Percentiles rank a stretch among this genome's conserved stretches.
phyloP scores from a whole-genome alignment of 805 yeast genomes.

The Spathaspora passalidarum region DNA sequence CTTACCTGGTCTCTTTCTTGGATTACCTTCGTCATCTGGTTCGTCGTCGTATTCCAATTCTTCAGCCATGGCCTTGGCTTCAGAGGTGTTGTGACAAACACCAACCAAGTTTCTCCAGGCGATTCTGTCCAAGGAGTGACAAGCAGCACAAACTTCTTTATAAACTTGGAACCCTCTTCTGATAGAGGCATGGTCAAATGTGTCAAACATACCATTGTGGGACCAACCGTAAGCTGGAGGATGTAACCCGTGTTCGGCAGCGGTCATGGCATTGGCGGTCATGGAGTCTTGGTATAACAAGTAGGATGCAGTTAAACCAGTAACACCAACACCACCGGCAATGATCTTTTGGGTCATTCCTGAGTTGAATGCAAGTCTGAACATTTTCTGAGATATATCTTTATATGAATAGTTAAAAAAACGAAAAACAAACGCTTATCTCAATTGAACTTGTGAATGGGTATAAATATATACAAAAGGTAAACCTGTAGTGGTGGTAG shows the following conservation, averaged over 20 bases:
- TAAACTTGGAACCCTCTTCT: constrained; percentile 99
- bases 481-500: neutral
- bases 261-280: constrained; percentile 94
- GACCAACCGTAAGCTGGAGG: constrained; percentile 93
- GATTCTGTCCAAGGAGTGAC: constrained; percentile 94
- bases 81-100: constrained; percentile 88
- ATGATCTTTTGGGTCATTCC: constrained; percentile 46
- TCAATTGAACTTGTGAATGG: neutral
- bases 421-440: neutral
- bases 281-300: constrained; percentile 78
- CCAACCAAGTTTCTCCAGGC: constrained; percentile 99
- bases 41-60: constrained; percentile 97
- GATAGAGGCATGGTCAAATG: constrained; percentile 92
- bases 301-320: constrained; percentile 80
- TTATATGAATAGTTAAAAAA: neutral
- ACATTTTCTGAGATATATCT: neutral
- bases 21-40: constrained; percentile 94
- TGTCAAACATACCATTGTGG: constrained; percentile 85
- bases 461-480: neutral
- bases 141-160: constrained; percentile 98
- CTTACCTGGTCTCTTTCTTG: constrained; percentile 97
- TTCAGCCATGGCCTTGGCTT: constrained; percentile 91
- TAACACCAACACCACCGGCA: constrained; percentile 63
- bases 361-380: constrained; percentile 8
- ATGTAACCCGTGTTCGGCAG: constrained; percentile 98